Evolutionary conservation across 495 filamentous ascomycete genomes (phyloP).

Genomic region (Aspergillus conjunctus): DNA sequence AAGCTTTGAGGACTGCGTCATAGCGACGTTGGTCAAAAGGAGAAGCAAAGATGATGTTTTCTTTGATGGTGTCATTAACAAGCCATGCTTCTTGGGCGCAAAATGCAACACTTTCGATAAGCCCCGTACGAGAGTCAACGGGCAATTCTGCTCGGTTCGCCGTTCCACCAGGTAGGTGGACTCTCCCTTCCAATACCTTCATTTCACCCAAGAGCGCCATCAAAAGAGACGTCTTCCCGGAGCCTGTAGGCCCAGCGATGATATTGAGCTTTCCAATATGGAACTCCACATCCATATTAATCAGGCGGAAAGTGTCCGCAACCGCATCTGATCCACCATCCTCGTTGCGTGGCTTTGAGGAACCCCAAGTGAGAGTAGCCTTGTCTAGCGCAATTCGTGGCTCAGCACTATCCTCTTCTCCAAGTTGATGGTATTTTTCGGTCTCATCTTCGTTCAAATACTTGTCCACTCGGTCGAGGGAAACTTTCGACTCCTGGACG

Average conservation of each 20-base stretch:
- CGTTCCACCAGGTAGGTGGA: slow-evolving; percentile 77
- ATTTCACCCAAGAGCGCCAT: slow-evolving; percentile 98
- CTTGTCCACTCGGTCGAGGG: slow-evolving; percentile 93
- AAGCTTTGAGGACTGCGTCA: slow-evolving; percentile 83
- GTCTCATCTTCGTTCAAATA: slow-evolving; percentile 95
- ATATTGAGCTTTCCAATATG: slow-evolving; percentile 81
- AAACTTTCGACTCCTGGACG: slow-evolving; percentile 96
- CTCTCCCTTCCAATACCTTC: slow-evolving; percentile 77
- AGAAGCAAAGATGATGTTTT: slow-evolving; percentile 93
- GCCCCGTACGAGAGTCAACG: slow-evolving; percentile 77
- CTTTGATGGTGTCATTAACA: slow-evolving; percentile 92
- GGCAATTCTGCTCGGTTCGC: slow-evolving; percentile 80
- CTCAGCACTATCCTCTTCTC: slow-evolving; percentile 60
- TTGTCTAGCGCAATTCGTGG: slow-evolving; percentile 78
- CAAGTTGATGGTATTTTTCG: slow-evolving; percentile 89
- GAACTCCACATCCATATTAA: slow-evolving; percentile 78
- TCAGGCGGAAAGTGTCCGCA: slow-evolving; percentile 72
- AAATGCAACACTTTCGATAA: slow-evolving; percentile 92
- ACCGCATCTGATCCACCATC: slow-evolving; percentile 26
- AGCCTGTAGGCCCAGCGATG: slow-evolving; percentile 89
- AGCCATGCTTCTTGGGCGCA: slow-evolving; percentile 98
- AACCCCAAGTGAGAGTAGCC: slow-evolving; percentile 86
- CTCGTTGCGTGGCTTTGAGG: slow-evolving; percentile 36
- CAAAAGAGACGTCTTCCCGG: slow-evolving; percentile 90
- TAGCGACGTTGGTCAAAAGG: slow-evolving; percentile 83